A percentile compares a stretch with the other conserved stretches of the same genome.
phyloP scores from a whole-genome alignment of 176 grass and related monocot species.

The Cymbopogon citratus region DNA sequence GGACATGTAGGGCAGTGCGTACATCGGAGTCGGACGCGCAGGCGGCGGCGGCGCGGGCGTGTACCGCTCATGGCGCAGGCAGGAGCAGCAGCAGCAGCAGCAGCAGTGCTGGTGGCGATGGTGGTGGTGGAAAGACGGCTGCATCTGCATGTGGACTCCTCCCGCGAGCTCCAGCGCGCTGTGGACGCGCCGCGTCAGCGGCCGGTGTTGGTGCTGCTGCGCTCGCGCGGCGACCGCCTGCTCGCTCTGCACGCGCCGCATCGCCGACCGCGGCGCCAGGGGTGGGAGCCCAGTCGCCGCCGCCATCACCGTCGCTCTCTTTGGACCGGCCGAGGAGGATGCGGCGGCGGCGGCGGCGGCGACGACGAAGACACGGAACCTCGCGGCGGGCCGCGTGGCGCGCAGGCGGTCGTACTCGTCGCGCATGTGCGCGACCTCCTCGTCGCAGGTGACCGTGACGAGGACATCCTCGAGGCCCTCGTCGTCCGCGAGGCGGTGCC shows the following conservation, averaged over 20 bases:
- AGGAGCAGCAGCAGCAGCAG: neutral
- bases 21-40: neutral
- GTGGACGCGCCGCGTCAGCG: slow-evolving; percentile 2
- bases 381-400: neutral
- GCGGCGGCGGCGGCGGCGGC: neutral
- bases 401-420: slow-evolving; percentile 40
- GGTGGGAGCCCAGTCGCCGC: neutral
- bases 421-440: slow-evolving; percentile 38
- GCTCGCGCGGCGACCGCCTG: neutral
- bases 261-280: neutral
- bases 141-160: too few relatives aligned
- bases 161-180: slow-evolving; percentile 29
- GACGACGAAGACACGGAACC: slow-evolving; percentile 35
- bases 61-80: neutral
- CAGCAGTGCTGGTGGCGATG: neutral
- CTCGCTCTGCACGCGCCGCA: slow-evolving; percentile 25
- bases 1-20: neutral
- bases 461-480: slow-evolving; percentile 21
- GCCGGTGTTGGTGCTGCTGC: neutral
- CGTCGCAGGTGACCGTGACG: slow-evolving; percentile 42
- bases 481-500: slow-evolving; percentile 30
- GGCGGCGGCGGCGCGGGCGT: neutral
- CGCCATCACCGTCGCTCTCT: neutral
- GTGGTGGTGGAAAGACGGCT: neutral
- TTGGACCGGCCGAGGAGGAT: neutral